Percentiles rank a stretch among this genome's conserved stretches.
Evolutionary conservation across 352 stramenopile genomes (phyloP).

Genomic region (Aphanomyces invadans): DNA sequence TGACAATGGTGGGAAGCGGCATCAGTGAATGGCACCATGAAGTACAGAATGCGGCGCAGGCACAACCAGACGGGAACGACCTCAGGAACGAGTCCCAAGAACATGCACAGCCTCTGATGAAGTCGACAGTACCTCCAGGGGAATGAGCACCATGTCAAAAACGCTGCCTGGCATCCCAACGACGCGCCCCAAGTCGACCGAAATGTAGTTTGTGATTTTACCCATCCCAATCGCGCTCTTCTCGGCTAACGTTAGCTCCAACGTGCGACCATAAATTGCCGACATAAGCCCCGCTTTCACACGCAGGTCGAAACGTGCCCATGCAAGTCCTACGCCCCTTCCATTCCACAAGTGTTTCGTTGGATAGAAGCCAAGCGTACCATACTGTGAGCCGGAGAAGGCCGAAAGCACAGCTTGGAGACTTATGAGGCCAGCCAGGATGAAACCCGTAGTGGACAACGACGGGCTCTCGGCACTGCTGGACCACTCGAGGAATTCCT

Average conservation of each 20-base stretch:
- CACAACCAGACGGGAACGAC: too few relatives aligned
- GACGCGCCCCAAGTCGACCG: slow-evolving; percentile 66
- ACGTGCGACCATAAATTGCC: slow-evolving; percentile 56
- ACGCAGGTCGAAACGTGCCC: slow-evolving; percentile 67
- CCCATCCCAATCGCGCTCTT: slow-evolving; percentile 41
- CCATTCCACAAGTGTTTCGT: background rate
- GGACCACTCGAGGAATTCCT: slow-evolving; percentile 72
- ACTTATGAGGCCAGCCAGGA: slow-evolving; percentile 46
- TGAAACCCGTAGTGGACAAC: slow-evolving; percentile 41
- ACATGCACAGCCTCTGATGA: too few relatives aligned
- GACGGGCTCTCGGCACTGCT: slow-evolving; percentile 32
- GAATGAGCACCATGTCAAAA: slow-evolving; percentile 79
- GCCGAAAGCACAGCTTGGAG: slow-evolving; percentile 46
- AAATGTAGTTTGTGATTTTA: slow-evolving; percentile 67
- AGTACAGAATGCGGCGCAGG: background rate
- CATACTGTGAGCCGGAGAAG: slow-evolving; percentile 70
- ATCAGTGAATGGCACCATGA: too few relatives aligned
- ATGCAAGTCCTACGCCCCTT: slow-evolving; percentile 34
- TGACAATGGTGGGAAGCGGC: too few relatives aligned
- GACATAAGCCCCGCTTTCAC: slow-evolving; percentile 58
- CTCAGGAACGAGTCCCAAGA: too few relatives aligned
- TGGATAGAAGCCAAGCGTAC: slow-evolving; percentile 6
- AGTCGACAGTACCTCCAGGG: slow-evolving; percentile 29
- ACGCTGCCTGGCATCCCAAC: slow-evolving; percentile 57
- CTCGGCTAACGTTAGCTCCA: slow-evolving; percentile 33